Evolutionary conservation across 371 early-diverging fungal species (phyloP).

Genomic region (Mortierella polycephala): DNA sequence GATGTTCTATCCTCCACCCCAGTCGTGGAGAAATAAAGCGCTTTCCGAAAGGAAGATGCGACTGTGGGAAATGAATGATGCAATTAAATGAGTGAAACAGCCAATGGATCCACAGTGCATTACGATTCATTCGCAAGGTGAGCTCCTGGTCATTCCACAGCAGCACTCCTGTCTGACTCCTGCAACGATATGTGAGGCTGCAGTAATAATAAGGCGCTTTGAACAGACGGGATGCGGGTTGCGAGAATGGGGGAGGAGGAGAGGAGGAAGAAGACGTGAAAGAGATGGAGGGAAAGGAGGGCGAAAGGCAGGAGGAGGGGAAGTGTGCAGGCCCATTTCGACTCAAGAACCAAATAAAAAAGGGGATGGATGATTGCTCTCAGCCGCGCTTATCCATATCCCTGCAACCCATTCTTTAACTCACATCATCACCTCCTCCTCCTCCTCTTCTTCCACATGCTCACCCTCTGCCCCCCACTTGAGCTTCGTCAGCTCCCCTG

Average conservation of each 20-base stretch:
- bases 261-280: background rate
- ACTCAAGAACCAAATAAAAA: background rate
- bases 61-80: no score
- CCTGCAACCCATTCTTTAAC: slow-evolving; percentile 8
- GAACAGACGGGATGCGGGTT: background rate
- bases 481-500: background rate
- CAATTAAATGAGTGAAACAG: background rate
- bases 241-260: background rate
- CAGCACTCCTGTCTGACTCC: background rate
- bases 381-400: slow-evolving; percentile 2
- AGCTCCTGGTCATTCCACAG: background rate
- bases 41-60: no score
- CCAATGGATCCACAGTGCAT: background rate
- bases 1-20: no score
- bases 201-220: no score
- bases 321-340: no score
- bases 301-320: no score
- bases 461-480: background rate
- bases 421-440: background rate
- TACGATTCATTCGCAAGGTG: background rate
- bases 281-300: background rate
- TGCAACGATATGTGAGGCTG: no score
- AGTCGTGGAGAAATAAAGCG: background rate
- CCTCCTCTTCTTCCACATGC: background rate
- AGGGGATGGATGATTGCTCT: background rate